Conservation (phyloP, 805 yeast genomes). For the Metschnikowia henanensis region DNA sequence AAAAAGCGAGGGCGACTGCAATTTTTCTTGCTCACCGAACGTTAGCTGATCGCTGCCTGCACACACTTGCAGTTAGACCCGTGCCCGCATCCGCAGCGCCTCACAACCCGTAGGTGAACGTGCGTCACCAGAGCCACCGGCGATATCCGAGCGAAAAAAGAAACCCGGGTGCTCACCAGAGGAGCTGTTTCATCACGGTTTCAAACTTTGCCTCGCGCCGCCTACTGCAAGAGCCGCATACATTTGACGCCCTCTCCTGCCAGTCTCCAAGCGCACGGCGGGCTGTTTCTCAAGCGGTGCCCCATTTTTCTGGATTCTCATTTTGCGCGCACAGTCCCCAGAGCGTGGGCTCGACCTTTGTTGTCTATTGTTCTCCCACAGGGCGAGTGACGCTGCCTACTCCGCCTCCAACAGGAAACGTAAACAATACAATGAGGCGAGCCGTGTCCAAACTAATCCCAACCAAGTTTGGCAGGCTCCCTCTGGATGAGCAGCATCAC, state of each 20-base stretch:
- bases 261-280: neutral
- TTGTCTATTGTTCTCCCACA: conserved; percentile 3
- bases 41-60: neutral
- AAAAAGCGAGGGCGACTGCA: neutral
- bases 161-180: too few species aligned
- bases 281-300: neutral
- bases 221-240: neutral
- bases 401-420: conserved; percentile 2
- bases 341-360: neutral
- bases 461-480: conserved; percentile 11
- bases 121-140: too few species aligned
- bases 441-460: conserved; percentile 51
- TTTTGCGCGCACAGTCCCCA: neutral
- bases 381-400: conserved; percentile 7
- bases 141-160: too few species aligned
- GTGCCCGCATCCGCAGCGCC: neutral
- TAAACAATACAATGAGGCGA: conserved; percentile 41
- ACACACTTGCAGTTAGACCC: neutral
- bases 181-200: too few species aligned
- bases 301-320: too few species aligned
- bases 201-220: neutral
- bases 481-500: conserved; percentile 12
- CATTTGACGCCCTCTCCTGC: too few species aligned
- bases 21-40: neutral
- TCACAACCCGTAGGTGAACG: neutral